A percentile compares a stretch with the other conserved stretches of the same genome.
These are phyloP conservation scores for Stemphylium beticola DNA, from an alignment of 2,329 filamentous ascomycete genomes.

Conservation along the genomic window DNA sequence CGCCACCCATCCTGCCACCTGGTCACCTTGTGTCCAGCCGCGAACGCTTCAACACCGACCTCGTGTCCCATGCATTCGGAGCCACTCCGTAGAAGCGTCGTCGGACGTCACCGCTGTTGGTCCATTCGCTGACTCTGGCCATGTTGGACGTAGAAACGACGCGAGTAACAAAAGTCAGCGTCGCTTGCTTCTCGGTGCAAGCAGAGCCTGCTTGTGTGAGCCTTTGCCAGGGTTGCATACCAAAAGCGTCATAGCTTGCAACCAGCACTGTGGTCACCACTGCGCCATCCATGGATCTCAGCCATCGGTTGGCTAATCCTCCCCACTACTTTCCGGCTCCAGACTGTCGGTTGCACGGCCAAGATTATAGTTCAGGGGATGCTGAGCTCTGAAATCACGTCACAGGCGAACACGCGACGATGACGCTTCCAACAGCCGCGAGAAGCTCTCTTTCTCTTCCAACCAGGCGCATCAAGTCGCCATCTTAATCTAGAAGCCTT, in stretches of 20 bases:
- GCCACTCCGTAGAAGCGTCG: too few relatives aligned
- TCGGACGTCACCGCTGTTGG: too few relatives aligned
- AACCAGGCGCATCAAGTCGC: slow-evolving; percentile 14
- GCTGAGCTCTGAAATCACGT: slow-evolving; percentile 21
- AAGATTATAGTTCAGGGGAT: slow-evolving; percentile 15
- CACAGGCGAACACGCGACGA: slow-evolving; percentile 21
- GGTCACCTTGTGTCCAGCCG: neutral
- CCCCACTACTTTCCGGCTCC: slow-evolving; percentile 38
- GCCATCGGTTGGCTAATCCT: slow-evolving; percentile 35
- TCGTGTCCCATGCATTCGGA: too few relatives aligned
- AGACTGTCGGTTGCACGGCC: slow-evolving; percentile 36
- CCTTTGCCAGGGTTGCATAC: slow-evolving; percentile 17
- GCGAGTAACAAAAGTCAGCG: neutral
- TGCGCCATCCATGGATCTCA: slow-evolving; percentile 31
- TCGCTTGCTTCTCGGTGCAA: neutral
- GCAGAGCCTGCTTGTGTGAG: slow-evolving; percentile 7
- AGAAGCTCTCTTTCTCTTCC: slow-evolving; percentile 19
- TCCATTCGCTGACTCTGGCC: neutral
- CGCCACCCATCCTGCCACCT: neutral
- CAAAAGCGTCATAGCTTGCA: slow-evolving; percentile 32
- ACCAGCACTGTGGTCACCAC: slow-evolving; percentile 37
- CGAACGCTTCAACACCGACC: too few relatives aligned
- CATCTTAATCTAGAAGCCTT: slow-evolving; percentile 18
- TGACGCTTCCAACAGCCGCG: slow-evolving; percentile 19
- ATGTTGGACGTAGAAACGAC: neutral